Evolutionary conservation across 1,139 yeast genomes (phyloP), one percentile per base, ranked within the genome.

Genomic region (Magnusiomyces tetraspermus): DNA sequence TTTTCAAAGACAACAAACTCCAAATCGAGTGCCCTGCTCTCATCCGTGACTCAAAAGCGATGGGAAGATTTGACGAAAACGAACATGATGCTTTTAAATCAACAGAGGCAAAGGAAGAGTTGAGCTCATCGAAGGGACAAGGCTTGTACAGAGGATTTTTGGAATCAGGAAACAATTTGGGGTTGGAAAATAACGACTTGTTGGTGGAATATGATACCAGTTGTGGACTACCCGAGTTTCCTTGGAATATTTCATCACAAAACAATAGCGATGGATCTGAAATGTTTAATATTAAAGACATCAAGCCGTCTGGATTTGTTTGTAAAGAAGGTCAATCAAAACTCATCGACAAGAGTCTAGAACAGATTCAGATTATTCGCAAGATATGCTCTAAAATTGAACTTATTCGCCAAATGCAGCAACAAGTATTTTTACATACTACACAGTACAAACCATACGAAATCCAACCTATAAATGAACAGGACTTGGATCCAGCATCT

Each of bases 371-470:
- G 69, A 89, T 87, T 61, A 86, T 94, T 38, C 74, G 98, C 53
- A 85, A 82, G 62, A 76, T 87, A 2, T 90, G 97, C 66, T 86
- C 88, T 70, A 90, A 90, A 66, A 87, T 94, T 31, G 83, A 95
- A 2, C 72, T 90, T 51, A 85, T 94, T 56, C 76, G 96, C 56
- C 95, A 87, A 67, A 83, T 92, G 88, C 96, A 92, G 64, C 90
- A 89, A 28, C 87, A 82, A 57, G 84, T 80, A 57, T 81, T 81
- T 68, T 75, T 85, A 53, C 94, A 85, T 65, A 83, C 82, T 54
- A 77, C 88, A 0, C 89, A 83, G 61, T 74, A 83, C 75, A 79
- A 78, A 59, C 82, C 85, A 30, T 90, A 90, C 2, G 83, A 78
- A 53, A 76, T 82, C 37, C 83, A 80, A 48, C 67, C 75, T 2